Base-by-base conservation (phyloP, 768 basidiomycete genomes). In the Mycena galericulata region DNA sequence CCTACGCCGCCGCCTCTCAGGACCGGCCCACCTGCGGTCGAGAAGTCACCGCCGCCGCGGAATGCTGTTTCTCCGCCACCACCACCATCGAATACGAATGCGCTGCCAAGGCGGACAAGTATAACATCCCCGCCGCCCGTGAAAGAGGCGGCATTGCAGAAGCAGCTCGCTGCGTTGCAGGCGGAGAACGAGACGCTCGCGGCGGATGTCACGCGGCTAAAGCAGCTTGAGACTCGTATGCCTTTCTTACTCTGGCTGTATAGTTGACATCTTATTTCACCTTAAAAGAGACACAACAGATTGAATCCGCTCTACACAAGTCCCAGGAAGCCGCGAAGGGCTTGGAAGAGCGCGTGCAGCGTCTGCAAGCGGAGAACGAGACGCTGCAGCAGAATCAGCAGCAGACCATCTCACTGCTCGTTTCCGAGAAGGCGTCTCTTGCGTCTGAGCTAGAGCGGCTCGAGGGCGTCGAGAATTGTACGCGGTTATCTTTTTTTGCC, bases 351-450 rank as follows among this genome's bases (percentile, higher is more conserved):
- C 77, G 75, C 50, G 74, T 80, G 62, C 70, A 77, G 20, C 75
- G 76, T 55, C 73, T 79, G 32, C 74, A 77, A 55, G 65, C 69
- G 12, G 79, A 84, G 60, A 80, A 77, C 49, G 82, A 82, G 57
- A 68, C 71, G 2, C 67, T 75, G 29, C 75, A 82, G 43, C 83
- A 87, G 71, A 90, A 86, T 72, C 90, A 92, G 71, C 89, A 88
- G 67, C 90, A 90, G 72, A 92, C 92, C 0, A 93, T 96, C 64
- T 84, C 90, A 50, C 76, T 92, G n/a, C 83, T 96, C 17, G 92
- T 95, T 22, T 85, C 89, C 3, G 92, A 93, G 74, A 93, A 92
- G 77, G 85, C 88, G 9, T 82, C 86, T 22, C 81, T 93, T 38
- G 79, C 82, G 18, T 76, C 85, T n/a, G 87, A 90, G 45, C 76